These are phyloP conservation scores for Rosa hybrid DNA, from an alignment of 331 rosid genomes.

Conservation along the genomic window DNA sequence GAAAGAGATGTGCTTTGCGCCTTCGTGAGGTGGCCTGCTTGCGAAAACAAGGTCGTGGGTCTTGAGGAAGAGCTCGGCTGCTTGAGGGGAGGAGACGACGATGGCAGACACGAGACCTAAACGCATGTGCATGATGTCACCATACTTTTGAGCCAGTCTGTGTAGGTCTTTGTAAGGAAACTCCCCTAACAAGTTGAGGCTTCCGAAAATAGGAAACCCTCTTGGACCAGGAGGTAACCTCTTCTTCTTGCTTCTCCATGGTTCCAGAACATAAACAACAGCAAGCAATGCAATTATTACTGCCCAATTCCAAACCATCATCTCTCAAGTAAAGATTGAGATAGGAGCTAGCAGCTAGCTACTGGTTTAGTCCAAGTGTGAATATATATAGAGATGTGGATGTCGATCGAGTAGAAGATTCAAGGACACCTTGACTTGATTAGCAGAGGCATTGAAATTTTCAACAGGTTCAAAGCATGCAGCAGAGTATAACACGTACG, in stretches of 20 bases:
- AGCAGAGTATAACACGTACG: no score
- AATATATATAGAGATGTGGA: no score
- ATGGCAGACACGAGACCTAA: constrained; percentile 52
- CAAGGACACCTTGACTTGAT: no score
- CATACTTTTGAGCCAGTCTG: constrained; percentile 42
- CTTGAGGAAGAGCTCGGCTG: constrained; percentile 62
- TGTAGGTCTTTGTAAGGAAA: constrained; percentile 44
- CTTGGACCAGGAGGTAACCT: constrained; percentile 62
- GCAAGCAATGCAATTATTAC: constrained; percentile 12
- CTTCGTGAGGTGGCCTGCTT: constrained; percentile 43
- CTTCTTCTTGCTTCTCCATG: constrained; percentile 29
- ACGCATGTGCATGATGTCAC: constrained; percentile 53
- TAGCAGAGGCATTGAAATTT: no score
- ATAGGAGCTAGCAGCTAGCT: no score
- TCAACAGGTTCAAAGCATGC: no score
- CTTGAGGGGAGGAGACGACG: constrained; percentile 63
- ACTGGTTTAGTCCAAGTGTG: no score
- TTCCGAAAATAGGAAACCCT: constrained; percentile 59
- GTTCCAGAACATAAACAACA: constrained; percentile 24
- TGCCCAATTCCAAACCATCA: constrained; percentile 25
- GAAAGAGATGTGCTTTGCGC: constrained; percentile 38
- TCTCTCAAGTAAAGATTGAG: no score
- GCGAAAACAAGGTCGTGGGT: constrained; percentile 61
- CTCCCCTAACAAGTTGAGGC: constrained; percentile 44
- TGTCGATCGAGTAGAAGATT: no score